Conservation (phyloP, 108 stramenopile species). For the Fragilaria crotonensis region DNA sequence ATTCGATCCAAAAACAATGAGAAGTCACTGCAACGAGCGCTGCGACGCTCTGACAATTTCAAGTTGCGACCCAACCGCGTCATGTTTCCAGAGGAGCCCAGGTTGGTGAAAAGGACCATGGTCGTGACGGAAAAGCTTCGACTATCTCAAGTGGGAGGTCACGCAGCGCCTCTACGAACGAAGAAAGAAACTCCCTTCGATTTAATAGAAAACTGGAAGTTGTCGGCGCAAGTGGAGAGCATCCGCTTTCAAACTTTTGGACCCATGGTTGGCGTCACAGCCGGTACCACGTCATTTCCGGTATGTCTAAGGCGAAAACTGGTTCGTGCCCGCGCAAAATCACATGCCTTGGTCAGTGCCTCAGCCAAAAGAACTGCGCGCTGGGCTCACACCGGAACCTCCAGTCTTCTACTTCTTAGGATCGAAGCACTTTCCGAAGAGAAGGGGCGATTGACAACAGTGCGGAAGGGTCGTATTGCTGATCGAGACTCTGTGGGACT, state of each 20-base stretch:
- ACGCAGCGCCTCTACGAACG: neutral
- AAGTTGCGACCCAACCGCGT: constrained; percentile 29
- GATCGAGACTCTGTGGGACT: neutral
- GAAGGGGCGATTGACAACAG: too few species aligned
- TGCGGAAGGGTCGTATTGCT: too few species aligned
- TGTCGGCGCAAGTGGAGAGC: constrained; percentile 4
- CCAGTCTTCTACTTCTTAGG: too few species aligned
- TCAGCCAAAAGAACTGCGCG: neutral
- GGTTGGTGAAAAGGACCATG: constrained; percentile 29
- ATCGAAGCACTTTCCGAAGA: too few species aligned
- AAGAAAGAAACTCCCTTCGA: constrained; percentile 2
- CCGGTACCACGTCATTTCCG: constrained; percentile 1
- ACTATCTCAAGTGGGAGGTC: constrained; percentile 51
- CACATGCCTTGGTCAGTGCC: neutral
- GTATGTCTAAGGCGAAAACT: neutral
- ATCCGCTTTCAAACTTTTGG: neutral
- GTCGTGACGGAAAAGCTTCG: constrained; percentile 18
- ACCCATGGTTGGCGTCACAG: neutral
- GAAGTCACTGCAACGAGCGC: constrained; percentile 47
- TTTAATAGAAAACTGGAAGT: constrained; percentile 25
- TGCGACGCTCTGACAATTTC: constrained; percentile 50
- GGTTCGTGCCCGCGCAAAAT: neutral
- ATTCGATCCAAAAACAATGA: constrained; percentile 21
- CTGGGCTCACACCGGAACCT: too few species aligned
- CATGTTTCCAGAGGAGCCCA: constrained; percentile 47